Evolutionary conservation across 2,329 filamentous ascomycete genomes (phyloP).

Genomic region (Chrysoporthe puriensis): DNA sequence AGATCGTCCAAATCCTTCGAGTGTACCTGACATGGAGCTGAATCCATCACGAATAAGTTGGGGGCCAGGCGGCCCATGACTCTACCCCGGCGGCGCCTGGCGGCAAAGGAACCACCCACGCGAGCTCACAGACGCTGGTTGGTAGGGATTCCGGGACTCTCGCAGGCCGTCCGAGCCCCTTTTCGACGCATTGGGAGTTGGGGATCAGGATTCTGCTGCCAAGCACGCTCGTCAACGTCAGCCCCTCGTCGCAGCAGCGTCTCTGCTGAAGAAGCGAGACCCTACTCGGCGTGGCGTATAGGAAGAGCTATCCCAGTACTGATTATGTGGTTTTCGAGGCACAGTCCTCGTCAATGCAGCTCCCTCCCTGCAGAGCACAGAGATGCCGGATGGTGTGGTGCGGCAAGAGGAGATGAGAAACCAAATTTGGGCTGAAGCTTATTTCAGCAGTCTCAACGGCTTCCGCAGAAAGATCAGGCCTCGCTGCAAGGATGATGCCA

Average conservation of each 20-base stretch:
- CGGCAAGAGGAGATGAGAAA: conserved; percentile 14
- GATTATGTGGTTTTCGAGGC: not conserved
- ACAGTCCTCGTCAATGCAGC: not conserved
- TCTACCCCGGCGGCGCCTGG: conserved; percentile 16
- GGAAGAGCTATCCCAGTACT: no score
- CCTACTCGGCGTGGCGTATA: not conserved
- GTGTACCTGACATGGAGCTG: conserved; percentile 25
- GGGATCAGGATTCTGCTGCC: conserved; percentile 1
- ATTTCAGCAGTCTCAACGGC: conserved; percentile 17
- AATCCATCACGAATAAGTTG: conserved; percentile 22
- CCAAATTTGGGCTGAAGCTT: conserved; percentile 18
- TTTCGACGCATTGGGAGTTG: conserved; percentile 8
- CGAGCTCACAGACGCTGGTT: conserved; percentile 15
- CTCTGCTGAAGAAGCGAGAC: not conserved
- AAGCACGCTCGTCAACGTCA: not conserved
- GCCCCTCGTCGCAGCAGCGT: not conserved
- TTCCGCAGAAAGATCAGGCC: conserved; percentile 2
- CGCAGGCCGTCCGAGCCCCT: conserved; percentile 12
- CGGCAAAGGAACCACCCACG: conserved; percentile 19
- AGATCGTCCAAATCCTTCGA: conserved; percentile 27
- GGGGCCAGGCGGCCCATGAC: conserved; percentile 17
- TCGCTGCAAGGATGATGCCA: conserved; percentile 22
- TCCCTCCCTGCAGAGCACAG: not conserved
- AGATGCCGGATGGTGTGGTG: conserved; percentile 7
- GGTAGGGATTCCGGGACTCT: not conserved